Conservation (phyloP, 345 rosid genomes). For the Leavenworthia alabamica region DNA sequence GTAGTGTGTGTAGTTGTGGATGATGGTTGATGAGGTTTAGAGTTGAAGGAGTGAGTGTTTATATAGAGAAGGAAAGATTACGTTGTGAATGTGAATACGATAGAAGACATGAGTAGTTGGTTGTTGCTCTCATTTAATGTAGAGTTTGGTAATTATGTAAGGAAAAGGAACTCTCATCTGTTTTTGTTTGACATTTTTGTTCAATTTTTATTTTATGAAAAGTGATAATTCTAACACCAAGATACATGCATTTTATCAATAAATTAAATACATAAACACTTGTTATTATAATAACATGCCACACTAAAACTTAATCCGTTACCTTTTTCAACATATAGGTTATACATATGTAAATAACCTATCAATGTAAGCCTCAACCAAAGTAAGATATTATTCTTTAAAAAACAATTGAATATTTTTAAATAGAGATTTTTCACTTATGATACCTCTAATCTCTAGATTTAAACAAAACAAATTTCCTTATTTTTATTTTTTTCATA, state of each 20-base stretch:
- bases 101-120: slow-evolving; percentile 5
- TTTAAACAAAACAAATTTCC: not conserved
- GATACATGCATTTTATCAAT: too few species aligned
- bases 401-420: not conserved
- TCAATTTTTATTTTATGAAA: not conserved
- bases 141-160: slow-evolving; percentile 5
- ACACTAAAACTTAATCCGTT: too few species aligned
- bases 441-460: not conserved
- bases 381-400: not conserved
- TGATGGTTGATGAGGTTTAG: slow-evolving; percentile 15
- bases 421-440: not conserved
- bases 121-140: slow-evolving; percentile 19
- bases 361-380: not conserved
- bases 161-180: not conserved
- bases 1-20: not conserved
- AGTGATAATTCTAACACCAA: not conserved
- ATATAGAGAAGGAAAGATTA: slow-evolving; percentile 12
- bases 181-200: not conserved
- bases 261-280: too few species aligned
- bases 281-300: not conserved
- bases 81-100: not conserved
- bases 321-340: not conserved
- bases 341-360: not conserved
- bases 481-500: not conserved
- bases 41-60: slow-evolving; percentile 12